Percentiles rank a stretch among this genome's conserved stretches.
These are phyloP conservation scores for Hibiscus tridactylites DNA, from an alignment of 345 rosid genomes.

Conservation along the genomic window DNA sequence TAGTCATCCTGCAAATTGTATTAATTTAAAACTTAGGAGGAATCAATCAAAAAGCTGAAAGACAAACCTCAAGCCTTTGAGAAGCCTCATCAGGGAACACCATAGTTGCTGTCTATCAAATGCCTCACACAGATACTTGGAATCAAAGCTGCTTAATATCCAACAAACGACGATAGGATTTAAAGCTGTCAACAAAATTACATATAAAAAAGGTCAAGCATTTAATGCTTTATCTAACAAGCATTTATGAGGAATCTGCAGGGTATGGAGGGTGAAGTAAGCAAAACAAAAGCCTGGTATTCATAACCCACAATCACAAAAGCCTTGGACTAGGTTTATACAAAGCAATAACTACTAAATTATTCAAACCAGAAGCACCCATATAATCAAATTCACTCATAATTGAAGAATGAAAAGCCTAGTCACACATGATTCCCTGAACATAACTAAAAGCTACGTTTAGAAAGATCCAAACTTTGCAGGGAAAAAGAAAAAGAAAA, in stretches of 20 bases:
- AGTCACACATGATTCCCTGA: neutral
- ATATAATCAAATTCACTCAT: neutral
- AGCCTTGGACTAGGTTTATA: neutral
- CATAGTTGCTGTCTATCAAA: conserved; percentile 15
- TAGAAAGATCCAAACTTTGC: neutral
- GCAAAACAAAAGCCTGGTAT: neutral
- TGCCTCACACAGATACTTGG: conserved; percentile 10
- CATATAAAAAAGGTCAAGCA: neutral
- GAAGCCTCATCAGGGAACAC: conserved; percentile 15
- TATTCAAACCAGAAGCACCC: neutral
- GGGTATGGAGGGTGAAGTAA: neutral
- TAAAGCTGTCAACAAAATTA: neutral
- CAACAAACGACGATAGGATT: neutral
- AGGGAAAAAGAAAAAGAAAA: neutral
- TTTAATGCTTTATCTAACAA: neutral
- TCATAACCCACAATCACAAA: neutral
- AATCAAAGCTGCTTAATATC: neutral
- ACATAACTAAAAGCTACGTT: neutral
- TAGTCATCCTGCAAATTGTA: neutral
- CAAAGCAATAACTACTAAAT: neutral
- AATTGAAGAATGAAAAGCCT: neutral
- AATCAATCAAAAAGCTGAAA: conserved; percentile 4
- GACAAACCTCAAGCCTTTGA: conserved; percentile 27
- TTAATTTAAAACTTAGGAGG: neutral
- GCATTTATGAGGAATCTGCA: neutral